Conservation (phyloP, 306 rosid species). For the Hippophae tibetana region DNA sequence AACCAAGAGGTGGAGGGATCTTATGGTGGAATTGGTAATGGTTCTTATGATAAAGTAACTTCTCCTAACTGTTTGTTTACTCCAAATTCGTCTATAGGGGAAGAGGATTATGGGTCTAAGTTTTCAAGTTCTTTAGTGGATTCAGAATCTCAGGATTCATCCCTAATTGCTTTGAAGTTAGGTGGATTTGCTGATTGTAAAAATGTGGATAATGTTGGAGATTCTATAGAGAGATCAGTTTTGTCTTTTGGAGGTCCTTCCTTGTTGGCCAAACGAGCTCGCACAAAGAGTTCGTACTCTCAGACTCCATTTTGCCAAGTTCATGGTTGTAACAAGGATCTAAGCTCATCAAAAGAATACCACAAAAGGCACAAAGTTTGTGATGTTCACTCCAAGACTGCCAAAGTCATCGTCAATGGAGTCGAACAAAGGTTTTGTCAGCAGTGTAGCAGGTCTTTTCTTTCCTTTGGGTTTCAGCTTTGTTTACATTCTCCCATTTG, state of each 20-base stretch:
- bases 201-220: slow-evolving; percentile 20
- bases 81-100: slow-evolving; percentile 41
- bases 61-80: slow-evolving; percentile 41
- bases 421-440: slow-evolving; percentile 79
- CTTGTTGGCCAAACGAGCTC: slow-evolving; percentile 34
- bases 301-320: slow-evolving; percentile 65
- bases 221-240: slow-evolving; percentile 21
- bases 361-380: slow-evolving; percentile 77
- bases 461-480: slow-evolving; percentile 1
- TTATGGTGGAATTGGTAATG: slow-evolving; percentile 36
- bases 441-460: slow-evolving; percentile 70
- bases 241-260: slow-evolving; percentile 20
- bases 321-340: slow-evolving; percentile 65
- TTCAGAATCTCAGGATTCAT: slow-evolving; percentile 32
- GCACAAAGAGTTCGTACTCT: slow-evolving; percentile 26
- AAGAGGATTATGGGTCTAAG: slow-evolving; percentile 45
- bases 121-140: slow-evolving; percentile 32
- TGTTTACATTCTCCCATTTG: neutral
- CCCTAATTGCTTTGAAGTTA: slow-evolving; percentile 54
- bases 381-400: slow-evolving; percentile 74
- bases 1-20: slow-evolving; percentile 32
- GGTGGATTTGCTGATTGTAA: slow-evolving; percentile 47
- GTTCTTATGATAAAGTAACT: slow-evolving; percentile 30
- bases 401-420: slow-evolving; percentile 69
- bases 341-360: slow-evolving; percentile 70